Evolutionary conservation across 768 basidiomycete species (phyloP), one percentile per base, ranked within the genome.

Genomic region (Lyophyllum decastes): DNA sequence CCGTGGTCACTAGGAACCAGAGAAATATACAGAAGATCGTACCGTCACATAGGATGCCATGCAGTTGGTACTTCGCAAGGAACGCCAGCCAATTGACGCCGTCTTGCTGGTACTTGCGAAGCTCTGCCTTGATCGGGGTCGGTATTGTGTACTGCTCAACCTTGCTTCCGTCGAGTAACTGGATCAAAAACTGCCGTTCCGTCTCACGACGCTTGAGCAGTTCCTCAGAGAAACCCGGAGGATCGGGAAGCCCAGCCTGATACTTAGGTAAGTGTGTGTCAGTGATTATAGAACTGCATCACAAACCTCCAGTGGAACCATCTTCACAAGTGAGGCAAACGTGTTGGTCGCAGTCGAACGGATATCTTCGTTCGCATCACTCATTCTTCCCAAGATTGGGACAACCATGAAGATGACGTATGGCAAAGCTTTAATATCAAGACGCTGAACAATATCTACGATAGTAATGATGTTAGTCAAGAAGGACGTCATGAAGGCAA

Each of bases 1-100:
- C 40, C 17, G 48, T 4, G 17, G 22, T 19, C 43, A 22, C 51
- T 43, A 49, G 51, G 27, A 25, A 47, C 30, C 30, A 51, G 35
- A 10, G 21, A 43, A 24, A 12, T 24, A 16, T 22, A 16, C 19
- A 17, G n/a, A 25, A 17, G 8, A 45, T 30, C 83, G 61, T 65
- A 94, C 96, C 97, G 67, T 99, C 97, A 69, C 97, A 99, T 26
- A 99, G 86, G 65, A 98, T 93, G 14, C 97, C 97, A 69, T 99
- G 97, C 2, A 99, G 74, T 66, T 98, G 97, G 70, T 97, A 99
- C 70, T 97, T 98, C 19, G 94, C 92, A 35, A 99, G 80, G 78
- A 99, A 99, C 1, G 97, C 97, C 17, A 99, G 80, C 97, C 97
- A 99, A 70, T 94, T 98, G 62, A 99, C 92, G 33, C 97, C 97